Base-by-base conservation (phyloP, 257 asterid genomes). In the Galeopsis tetrahit region DNA sequence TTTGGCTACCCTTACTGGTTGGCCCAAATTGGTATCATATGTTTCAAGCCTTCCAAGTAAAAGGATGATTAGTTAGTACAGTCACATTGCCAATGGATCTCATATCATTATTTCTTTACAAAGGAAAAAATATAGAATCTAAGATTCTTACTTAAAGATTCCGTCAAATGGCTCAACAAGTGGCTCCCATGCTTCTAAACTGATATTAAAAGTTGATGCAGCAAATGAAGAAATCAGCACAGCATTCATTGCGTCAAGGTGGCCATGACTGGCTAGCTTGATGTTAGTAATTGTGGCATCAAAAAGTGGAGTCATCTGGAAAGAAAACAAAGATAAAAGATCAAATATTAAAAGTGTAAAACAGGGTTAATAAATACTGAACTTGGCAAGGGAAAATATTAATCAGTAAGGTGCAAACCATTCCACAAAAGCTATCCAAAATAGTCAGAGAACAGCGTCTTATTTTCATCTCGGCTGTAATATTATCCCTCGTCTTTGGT, bases 121-220 rank as follows among this genome's bases (percentile, higher is more conserved):
- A 6, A 75, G 57, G 67, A 65, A 62, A 63, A 70, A 52, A 2
- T 5, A 66, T 14, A 46, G 49, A 60, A 56, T 62, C 40, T 6
- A 78, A 39, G 49, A 13, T 38, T 71, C 85, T 82, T 86, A 94
- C 99, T 92, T 94, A 79, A 91, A 92, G 77, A 90, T 94, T 70
- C 99, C 99, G 57, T 94, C 98, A 83, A 94, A 94, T 66, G 99
- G 97, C 89, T 94, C 99, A 73, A 94, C 86, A 61, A 91, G 90
- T 71, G 99, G 99, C 78, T 94, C 99, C 99, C 99, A 94, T 31
- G 98, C 97, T 82, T 94, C 99, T 69, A 94, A 84, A 59, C 88
- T 89, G 61, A 87, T 76, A 76, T 94, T 94, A 82, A 94, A 94
- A 56, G 95, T 91, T 81, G 99, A 94, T 11, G 96, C 98, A 32